Evolutionary conservation across 108 stramenopile genomes (phyloP).

Genomic region (Skeletonema costatum): DNA sequence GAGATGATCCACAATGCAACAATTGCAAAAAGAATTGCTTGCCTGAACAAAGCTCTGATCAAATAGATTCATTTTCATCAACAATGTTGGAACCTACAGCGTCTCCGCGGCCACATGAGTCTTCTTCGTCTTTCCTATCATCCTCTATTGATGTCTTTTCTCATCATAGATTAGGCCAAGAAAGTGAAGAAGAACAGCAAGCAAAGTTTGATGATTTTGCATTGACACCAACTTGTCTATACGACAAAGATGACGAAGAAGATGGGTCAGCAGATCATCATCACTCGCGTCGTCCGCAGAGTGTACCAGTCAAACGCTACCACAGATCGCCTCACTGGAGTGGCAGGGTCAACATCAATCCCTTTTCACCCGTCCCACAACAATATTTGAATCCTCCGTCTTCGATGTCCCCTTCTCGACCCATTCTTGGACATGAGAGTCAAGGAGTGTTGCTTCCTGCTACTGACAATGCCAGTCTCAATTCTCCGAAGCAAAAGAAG

Average conservation of each 20-base stretch:
- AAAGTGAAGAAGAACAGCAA: background rate
- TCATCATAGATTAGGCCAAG: background rate
- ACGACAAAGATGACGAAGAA: background rate
- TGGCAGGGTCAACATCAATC: constrained; percentile 44
- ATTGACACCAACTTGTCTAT: constrained; percentile 17
- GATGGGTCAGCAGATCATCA: background rate
- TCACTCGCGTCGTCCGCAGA: background rate
- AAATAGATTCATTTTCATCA: background rate
- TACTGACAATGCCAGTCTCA: background rate
- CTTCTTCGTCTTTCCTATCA: background rate
- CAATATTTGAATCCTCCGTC: constrained; percentile 14
- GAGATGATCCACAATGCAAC: background rate
- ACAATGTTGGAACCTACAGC: background rate
- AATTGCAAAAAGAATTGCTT: background rate
- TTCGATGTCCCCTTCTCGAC: background rate
- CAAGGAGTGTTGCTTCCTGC: background rate
- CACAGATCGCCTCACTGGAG: constrained; percentile 48
- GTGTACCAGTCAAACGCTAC: constrained; percentile 17
- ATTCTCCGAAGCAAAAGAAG: background rate
- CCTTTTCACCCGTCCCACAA: constrained; percentile 43
- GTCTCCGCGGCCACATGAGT: background rate
- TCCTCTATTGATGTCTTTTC: background rate
- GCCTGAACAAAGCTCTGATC: background rate
- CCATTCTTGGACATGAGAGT: background rate
- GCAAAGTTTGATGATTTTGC: constrained; percentile 8